Evolutionary conservation across 1,284 basidiomycete genomes (phyloP).

Genomic region (Cryptococcus wingfieldii): DNA sequence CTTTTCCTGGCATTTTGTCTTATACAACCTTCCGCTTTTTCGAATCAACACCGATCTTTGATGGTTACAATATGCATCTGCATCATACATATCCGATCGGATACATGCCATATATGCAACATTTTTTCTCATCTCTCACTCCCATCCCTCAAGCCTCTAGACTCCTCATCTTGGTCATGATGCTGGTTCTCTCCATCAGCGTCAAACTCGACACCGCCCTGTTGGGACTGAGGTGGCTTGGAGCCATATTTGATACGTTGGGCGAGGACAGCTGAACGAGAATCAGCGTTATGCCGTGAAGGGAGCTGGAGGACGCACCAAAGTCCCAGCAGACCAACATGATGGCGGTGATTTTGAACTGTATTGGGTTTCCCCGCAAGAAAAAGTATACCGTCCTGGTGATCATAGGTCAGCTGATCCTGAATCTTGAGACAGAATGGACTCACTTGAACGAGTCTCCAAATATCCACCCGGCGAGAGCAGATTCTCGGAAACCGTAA

Average conservation of each 20-base stretch:
- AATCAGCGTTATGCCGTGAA: neutral
- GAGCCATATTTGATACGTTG: constrained; percentile 41
- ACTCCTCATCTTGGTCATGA: constrained; percentile 5
- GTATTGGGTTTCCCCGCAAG: constrained; percentile 48
- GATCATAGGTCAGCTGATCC: constrained; percentile 2
- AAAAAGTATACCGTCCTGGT: constrained; percentile 50
- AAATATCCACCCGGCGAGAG: constrained; percentile 50
- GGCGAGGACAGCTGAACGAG: constrained; percentile 28
- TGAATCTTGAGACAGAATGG: neutral
- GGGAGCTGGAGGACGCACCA: constrained; percentile 20
- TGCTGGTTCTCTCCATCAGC: neutral
- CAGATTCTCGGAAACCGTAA: constrained; percentile 52
- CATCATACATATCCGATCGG: too few relatives aligned
- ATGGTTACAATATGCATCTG: too few relatives aligned
- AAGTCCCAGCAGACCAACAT: constrained; percentile 46
- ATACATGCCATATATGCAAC: too few relatives aligned
- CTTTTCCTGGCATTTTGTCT: too few relatives aligned
- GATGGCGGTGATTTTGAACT: constrained; percentile 51
- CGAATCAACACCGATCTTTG: too few relatives aligned
- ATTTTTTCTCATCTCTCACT: too few relatives aligned
- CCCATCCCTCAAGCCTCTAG: neutral
- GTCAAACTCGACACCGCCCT: neutral
- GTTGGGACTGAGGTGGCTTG: constrained; percentile 21
- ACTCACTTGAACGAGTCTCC: constrained; percentile 49
- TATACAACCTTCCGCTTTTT: too few relatives aligned